A percentile compares a stretch with the other conserved stretches of the same genome.
phyloP scores from a whole-genome alignment of 1,139 yeast genomes.

The Nakaseomyces delphensis region DNA sequence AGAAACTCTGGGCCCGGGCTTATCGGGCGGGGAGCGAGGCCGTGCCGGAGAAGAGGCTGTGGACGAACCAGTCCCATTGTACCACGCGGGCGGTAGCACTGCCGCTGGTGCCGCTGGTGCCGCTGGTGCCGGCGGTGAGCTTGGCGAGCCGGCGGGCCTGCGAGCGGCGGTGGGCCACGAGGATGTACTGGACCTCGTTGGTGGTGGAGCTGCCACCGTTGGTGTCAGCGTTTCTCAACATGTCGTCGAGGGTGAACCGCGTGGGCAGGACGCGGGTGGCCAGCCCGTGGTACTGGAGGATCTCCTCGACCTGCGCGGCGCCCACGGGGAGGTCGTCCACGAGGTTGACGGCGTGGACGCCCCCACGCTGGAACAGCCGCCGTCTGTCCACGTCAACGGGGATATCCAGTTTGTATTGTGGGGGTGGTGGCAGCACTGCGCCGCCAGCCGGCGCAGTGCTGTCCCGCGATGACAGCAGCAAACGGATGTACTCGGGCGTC shows the following conservation, averaged over 20 bases:
- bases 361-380: constrained; percentile 28
- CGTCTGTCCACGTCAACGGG: neutral
- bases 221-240: constrained; percentile 9
- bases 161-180: constrained; percentile 34
- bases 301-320: constrained; percentile 46
- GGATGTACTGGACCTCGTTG: constrained; percentile 19
- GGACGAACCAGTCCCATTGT: constrained; percentile 66
- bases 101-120: constrained; percentile 26
- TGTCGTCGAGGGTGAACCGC: constrained; percentile 19
- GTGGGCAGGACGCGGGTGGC: constrained; percentile 33
- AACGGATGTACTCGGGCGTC: neutral
- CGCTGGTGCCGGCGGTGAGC: constrained; percentile 20
- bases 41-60: constrained; percentile 45
- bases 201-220: constrained; percentile 11
- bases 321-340: constrained; percentile 64
- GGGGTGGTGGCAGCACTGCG: too few species aligned
- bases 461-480: too few species aligned
- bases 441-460: too few species aligned
- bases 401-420: neutral
- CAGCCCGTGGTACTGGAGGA: constrained; percentile 59
- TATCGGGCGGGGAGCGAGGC: constrained; percentile 10
- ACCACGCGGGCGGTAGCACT: constrained; percentile 33
- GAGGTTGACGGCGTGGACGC: constrained; percentile 48
- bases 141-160: constrained; percentile 37
- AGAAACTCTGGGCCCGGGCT: too few species aligned